Evolutionary conservation across 768 basidiomycete genomes (phyloP), one percentile per base, ranked within the genome.

Genomic region (Mycena pura): DNA sequence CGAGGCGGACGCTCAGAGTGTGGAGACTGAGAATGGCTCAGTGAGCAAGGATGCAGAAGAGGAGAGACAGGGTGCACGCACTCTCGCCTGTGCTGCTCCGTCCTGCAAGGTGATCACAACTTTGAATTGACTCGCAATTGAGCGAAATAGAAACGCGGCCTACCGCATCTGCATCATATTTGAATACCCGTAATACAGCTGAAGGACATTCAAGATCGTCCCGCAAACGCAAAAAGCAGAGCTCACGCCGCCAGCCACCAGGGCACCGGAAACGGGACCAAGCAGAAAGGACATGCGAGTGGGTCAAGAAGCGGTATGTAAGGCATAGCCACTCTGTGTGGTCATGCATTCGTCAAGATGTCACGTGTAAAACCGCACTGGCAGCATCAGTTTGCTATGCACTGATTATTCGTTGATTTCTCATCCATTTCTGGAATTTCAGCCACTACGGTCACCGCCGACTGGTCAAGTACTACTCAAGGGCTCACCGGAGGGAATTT

Each of bases 181-280:
- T 3, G 88, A 89, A 69, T 90, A 87, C 22, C 87, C 88, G 72
- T 90, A 90, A 74, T 90, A 90, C 6, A 89, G 78, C 88, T 87
- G 62, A 11, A 54, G 28, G 22, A 21, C 19, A 24, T 34, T 49
- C 25, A 36, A 22, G 39, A 13, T 39, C 25, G 41, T 4, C 3
- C 24, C 15, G 34, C n/a, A 19, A 45, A 6, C 1, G 5, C 0
- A 13, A 19, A 13, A 27, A 7, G 46, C 24, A 45, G 36, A 58
- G 76, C 82, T 68, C 72, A 86, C 88, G 63, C 88, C 88, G 53
- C 88, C 87, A 32, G 87, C 88, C 49, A 85, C 82, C 57, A 90
- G 77, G 31, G 86, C 87, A 25, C 88, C 88, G 32, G 89, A 87
- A n/a, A 89, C 72, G n/a, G 88, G 85, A 25, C 88, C 87, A 51